These are phyloP conservation scores for Meira nashicola DNA, from an alignment of 1,284 basidiomycete species.

Conservation along the genomic window DNA sequence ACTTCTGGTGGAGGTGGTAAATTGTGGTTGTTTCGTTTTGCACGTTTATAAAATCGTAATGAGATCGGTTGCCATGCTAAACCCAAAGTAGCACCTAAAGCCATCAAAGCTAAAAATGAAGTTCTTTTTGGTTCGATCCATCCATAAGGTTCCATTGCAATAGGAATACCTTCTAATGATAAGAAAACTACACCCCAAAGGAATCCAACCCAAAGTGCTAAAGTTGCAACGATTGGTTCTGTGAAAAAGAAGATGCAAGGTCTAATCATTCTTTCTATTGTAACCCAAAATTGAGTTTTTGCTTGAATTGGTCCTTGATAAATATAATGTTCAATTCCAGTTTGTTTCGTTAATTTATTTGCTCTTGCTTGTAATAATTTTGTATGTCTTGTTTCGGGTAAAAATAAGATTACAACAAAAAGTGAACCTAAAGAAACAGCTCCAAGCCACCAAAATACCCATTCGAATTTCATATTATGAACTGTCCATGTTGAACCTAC, in stretches of 20 bases:
- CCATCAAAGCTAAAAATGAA: not conserved
- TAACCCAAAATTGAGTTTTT: not conserved
- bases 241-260: conserved; percentile 9
- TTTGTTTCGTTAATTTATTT: conserved; percentile 1
- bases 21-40: not conserved
- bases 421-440: not conserved
- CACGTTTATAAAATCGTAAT: not conserved
- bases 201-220: conserved; percentile 8
- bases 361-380: not conserved
- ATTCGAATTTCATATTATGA: not conserved
- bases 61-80: not conserved
- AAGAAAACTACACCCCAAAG: conserved; percentile 6
- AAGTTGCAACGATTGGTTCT: conserved; percentile 6
- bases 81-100: not conserved
- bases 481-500: conserved; percentile 3
- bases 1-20: not conserved
- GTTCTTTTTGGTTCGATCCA: not conserved
- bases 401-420: not conserved
- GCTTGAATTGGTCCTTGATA: not conserved
- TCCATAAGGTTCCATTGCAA: not conserved
- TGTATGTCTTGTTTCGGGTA: not conserved
- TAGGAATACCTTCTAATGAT: not conserved
- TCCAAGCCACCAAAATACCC: conserved; percentile 1
- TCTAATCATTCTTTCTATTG: not conserved
- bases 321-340: not conserved